Percentiles rank a stretch among this genome's conserved stretches.
Conservation (phyloP, 495 filamentous ascomycete genomes). For the Penicillium bovifimosum region DNA sequence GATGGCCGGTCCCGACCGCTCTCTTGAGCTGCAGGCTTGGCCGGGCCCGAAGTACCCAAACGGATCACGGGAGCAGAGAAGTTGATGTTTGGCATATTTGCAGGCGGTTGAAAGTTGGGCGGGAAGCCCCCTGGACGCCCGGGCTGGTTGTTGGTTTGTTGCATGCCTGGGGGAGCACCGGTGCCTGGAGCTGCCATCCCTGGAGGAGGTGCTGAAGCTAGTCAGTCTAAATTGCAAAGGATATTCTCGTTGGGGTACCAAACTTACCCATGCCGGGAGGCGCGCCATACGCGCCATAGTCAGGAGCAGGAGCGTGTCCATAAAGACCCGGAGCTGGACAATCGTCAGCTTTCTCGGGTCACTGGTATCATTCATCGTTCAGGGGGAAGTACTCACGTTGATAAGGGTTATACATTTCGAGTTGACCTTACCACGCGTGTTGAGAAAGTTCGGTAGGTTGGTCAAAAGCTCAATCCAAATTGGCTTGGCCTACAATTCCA, state of each 20-base stretch:
- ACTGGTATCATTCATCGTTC: background rate
- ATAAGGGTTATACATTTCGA: constrained; percentile 69
- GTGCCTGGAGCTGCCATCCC: constrained; percentile 65
- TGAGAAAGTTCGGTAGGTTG: background rate
- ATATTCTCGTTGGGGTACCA: constrained; percentile 6
- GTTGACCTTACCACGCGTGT: background rate
- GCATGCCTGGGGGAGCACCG: constrained; percentile 72
- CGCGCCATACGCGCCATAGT: constrained; percentile 65
- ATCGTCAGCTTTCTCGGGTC: constrained; percentile 8
- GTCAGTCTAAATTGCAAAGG: constrained; percentile 15
- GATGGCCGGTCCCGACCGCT: constrained; percentile 42
- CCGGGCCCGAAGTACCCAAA: constrained; percentile 64
- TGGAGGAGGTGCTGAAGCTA: constrained; percentile 31
- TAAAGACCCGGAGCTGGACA: constrained; percentile 50
- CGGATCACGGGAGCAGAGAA: constrained; percentile 96
- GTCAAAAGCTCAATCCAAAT: constrained; percentile 3
- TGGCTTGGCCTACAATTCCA: background rate
- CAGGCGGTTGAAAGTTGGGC: constrained; percentile 79
- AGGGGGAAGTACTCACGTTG: constrained; percentile 50
- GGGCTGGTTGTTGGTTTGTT: constrained; percentile 59
- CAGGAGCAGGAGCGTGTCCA: constrained; percentile 60
- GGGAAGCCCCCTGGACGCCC: constrained; percentile 75
- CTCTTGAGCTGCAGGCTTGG: constrained; percentile 57
- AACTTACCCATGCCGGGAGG: constrained; percentile 82
- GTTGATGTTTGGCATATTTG: constrained; percentile 96